Conservation (phyloP, 2,329 filamentous ascomycete genomes). For the Periconia sp. region DNA sequence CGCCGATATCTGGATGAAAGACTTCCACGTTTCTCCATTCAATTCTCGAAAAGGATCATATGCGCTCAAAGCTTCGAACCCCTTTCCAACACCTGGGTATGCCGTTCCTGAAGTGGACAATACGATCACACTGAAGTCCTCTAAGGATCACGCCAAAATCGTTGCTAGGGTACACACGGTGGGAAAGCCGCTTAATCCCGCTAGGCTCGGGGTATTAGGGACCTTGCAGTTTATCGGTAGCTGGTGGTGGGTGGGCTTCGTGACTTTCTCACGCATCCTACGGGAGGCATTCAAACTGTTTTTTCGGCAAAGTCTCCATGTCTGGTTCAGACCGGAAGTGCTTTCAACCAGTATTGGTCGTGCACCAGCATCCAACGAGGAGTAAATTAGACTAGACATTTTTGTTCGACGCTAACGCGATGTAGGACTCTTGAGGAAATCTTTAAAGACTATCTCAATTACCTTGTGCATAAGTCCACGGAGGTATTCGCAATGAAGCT, state of each 20-base stretch:
- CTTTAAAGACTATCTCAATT: slow-evolving; percentile 48
- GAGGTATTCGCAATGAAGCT: slow-evolving; percentile 60
- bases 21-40: slow-evolving; percentile 80
- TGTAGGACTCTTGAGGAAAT: slow-evolving; percentile 42
- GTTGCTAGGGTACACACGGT: slow-evolving; percentile 65
- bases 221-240: slow-evolving; percentile 56
- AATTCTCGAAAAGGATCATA: slow-evolving; percentile 62
- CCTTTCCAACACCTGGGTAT: slow-evolving; percentile 41
- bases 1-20: slow-evolving; percentile 66
- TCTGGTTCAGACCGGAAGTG: slow-evolving; percentile 71
- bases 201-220: slow-evolving; percentile 49
- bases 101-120: slow-evolving; percentile 57
- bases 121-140: slow-evolving; percentile 66
- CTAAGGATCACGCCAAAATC: slow-evolving; percentile 66
- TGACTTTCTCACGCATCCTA: slow-evolving; percentile 70
- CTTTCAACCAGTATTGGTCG: slow-evolving; percentile 62
- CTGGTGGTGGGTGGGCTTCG: slow-evolving; percentile 73
- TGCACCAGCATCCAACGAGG: slow-evolving; percentile 59
- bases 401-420: slow-evolving; percentile 13
- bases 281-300: slow-evolving; percentile 65
- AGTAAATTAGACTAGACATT: slow-evolving; percentile 21
- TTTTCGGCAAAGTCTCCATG: slow-evolving; percentile 62
- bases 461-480: slow-evolving; percentile 57
- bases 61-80: slow-evolving; percentile 53
- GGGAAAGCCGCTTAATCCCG: slow-evolving; percentile 58